Evolutionary conservation across 2,329 filamentous ascomycete genomes (phyloP).

Genomic region (Trichophyton rubrum): DNA sequence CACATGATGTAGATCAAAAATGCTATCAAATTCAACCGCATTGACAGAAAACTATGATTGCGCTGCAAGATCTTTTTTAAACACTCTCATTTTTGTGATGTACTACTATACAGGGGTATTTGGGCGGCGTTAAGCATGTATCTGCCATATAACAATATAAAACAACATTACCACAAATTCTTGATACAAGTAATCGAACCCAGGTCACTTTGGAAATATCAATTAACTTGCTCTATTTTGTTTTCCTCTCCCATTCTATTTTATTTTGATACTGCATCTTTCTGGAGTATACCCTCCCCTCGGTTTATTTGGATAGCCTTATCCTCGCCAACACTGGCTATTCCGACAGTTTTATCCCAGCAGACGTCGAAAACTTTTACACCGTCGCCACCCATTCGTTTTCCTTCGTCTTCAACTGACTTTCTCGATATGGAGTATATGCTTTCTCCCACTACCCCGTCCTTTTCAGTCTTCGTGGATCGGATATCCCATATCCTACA

Average conservation of each 20-base stretch:
- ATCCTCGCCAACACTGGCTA: constrained; percentile 86
- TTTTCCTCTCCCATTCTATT: constrained; percentile 5
- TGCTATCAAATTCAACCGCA: constrained; percentile 46
- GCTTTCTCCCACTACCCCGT: constrained; percentile 53
- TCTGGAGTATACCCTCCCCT: constrained; percentile 40
- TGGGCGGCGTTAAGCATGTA: not conserved
- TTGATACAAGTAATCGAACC: not conserved
- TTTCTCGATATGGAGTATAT: constrained; percentile 68
- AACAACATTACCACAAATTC: not conserved
- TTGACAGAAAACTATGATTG: constrained; percentile 38
- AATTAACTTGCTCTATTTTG: not conserved
- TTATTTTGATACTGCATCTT: constrained; percentile 16
- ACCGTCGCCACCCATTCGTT: constrained; percentile 61
- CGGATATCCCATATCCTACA: constrained; percentile 90
- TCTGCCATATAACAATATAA: not conserved
- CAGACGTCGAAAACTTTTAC: constrained; percentile 79
- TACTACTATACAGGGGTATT: not conserved
- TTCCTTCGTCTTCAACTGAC: constrained; percentile 51
- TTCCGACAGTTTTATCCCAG: constrained; percentile 78
- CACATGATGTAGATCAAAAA: constrained; percentile 41
- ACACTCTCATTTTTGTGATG: not conserved
- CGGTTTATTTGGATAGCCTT: constrained; percentile 87
- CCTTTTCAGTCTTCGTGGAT: constrained; percentile 47
- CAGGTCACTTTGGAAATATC: not conserved
- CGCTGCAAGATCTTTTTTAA: not conserved